Conservation (phyloP, 148 eudicot species). For the Amaranthus hypochondriacus region DNA sequence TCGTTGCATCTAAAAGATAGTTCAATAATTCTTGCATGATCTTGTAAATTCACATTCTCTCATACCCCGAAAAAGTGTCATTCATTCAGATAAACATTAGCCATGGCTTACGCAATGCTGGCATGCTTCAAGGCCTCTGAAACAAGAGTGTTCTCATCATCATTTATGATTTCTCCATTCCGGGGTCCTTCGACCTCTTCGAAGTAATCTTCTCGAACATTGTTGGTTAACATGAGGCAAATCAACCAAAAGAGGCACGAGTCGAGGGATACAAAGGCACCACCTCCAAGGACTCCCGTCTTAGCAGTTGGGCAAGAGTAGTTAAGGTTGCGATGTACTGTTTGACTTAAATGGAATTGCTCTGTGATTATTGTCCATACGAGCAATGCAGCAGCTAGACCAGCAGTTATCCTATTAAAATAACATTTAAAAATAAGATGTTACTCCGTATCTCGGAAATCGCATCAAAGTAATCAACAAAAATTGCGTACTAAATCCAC, state of each 20-base stretch:
- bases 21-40: not conserved
- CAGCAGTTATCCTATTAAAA: slow-evolving; percentile 50
- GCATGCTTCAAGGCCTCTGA: not conserved
- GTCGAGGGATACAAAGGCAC: slow-evolving; percentile 82
- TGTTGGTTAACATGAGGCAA: slow-evolving; percentile 74
- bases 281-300: slow-evolving; percentile 94
- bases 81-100: not conserved
- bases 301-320: slow-evolving; percentile 91
- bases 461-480: not conserved
- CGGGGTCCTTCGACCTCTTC: slow-evolving; percentile 40
- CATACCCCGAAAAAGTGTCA: too few relatives aligned
- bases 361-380: slow-evolving; percentile 87
- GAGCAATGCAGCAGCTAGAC: slow-evolving; percentile 61
- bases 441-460: not conserved
- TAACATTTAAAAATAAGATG: not conserved
- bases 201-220: slow-evolving; percentile 80
- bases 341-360: slow-evolving; percentile 54
- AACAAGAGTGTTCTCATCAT: slow-evolving; percentile 23
- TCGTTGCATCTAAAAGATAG: too few relatives aligned
- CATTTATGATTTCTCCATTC: slow-evolving; percentile 30
- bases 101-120: slow-evolving; percentile 6
- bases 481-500: not conserved
- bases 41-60: not conserved
- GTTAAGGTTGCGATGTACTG: slow-evolving; percentile 45
- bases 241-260: slow-evolving; percentile 84